These are phyloP conservation scores for Verticillium zaregamsianum DNA, from an alignment of 2,329 filamentous ascomycete genomes.

Conservation along the genomic window DNA sequence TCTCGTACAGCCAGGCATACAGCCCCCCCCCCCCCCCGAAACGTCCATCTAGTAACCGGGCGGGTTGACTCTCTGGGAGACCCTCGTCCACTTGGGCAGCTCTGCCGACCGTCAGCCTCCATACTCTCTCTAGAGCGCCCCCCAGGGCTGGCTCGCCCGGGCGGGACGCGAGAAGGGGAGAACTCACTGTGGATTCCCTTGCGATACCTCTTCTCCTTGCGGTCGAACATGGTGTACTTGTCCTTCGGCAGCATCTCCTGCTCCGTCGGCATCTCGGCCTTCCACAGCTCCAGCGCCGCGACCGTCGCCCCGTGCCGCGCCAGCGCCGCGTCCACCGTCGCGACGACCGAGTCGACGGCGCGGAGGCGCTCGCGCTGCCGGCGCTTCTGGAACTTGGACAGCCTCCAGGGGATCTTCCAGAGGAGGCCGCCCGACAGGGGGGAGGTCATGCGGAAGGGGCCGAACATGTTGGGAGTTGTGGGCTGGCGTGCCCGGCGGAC, in stretches of 20 bases:
- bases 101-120: slow-evolving; percentile 41
- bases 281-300: slow-evolving; percentile 85
- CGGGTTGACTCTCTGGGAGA: slow-evolving; percentile 90
- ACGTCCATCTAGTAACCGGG: slow-evolving; percentile 70
- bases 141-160: too few relatives aligned
- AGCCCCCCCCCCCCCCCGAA: background rate
- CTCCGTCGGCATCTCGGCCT: slow-evolving; percentile 92
- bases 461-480: slow-evolving; percentile 62
- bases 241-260: slow-evolving; percentile 92
- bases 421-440: slow-evolving; percentile 75
- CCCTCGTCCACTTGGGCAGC: slow-evolving; percentile 88
- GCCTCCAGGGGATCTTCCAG: slow-evolving; percentile 97
- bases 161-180: background rate
- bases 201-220: slow-evolving; percentile 90
- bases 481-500: background rate
- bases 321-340: slow-evolving; percentile 75
- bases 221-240: slow-evolving; percentile 97
- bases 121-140: background rate
- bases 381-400: slow-evolving; percentile 86
- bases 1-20: background rate
- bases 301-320: slow-evolving; percentile 66
- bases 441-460: slow-evolving; percentile 74
- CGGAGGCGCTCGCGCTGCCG: slow-evolving; percentile 80
- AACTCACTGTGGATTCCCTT: slow-evolving; percentile 97
- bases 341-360: slow-evolving; percentile 82